These are phyloP conservation scores for Waltergamsia citrina DNA, from an alignment of 2,329 filamentous ascomycete species.

Conservation along the genomic window DNA sequence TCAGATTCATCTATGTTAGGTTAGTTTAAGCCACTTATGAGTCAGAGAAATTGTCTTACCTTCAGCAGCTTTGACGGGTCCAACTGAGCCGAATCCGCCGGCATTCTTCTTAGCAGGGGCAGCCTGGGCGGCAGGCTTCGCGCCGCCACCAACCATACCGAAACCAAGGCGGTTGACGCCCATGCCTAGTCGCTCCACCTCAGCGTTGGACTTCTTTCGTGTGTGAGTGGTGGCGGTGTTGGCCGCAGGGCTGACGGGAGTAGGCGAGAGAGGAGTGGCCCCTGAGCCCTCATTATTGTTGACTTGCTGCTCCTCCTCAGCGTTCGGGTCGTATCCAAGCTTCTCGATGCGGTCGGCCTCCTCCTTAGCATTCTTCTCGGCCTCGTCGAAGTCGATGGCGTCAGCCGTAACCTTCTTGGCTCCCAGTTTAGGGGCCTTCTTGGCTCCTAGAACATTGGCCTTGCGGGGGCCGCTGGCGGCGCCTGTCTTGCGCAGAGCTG, in stretches of 20 bases:
- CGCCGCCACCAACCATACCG: constrained; percentile 64
- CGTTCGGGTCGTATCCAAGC: constrained; percentile 89
- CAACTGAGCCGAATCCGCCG: constrained; percentile 80
- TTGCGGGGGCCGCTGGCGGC: constrained; percentile 61
- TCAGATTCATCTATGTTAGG: constrained; percentile 58
- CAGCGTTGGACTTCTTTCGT: constrained; percentile 58
- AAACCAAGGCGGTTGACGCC: constrained; percentile 79
- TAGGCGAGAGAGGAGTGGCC: constrained; percentile 57
- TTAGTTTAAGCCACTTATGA: background rate
- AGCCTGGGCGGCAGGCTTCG: constrained; percentile 43
- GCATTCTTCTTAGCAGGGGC: constrained; percentile 60
- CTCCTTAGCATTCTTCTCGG: constrained; percentile 93
- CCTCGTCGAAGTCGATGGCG: constrained; percentile 90
- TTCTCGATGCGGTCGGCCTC: constrained; percentile 94
- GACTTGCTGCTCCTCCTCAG: constrained; percentile 53
- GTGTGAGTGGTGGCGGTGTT: constrained; percentile 32
- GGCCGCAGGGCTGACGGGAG: constrained; percentile 58
- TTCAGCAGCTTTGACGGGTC: constrained; percentile 61
- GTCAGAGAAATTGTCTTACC: constrained; percentile 36
- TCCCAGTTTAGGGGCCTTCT: constrained; percentile 75
- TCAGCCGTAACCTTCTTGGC: constrained; percentile 82
- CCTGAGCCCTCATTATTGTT: constrained; percentile 21
- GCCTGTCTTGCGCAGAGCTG: constrained; percentile 71
- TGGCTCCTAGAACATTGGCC: constrained; percentile 74
- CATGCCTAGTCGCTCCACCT: constrained; percentile 86